Base-by-base conservation (phyloP, 1,139 yeast genomes). In the Yamadazyma siamensis region DNA sequence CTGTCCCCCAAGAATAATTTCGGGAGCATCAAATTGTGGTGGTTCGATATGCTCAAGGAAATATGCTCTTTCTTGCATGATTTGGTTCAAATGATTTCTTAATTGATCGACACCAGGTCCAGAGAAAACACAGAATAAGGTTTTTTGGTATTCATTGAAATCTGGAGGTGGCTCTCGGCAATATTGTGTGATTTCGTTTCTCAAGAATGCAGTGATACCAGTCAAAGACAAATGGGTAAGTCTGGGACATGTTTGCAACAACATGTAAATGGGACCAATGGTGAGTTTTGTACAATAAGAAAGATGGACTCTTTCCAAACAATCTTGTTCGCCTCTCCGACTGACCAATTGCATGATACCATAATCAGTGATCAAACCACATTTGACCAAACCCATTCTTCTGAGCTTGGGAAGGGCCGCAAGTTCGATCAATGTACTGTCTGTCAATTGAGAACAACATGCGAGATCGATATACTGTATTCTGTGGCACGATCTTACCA, bases 91-190 rank as follows among this genome's bases (percentile, higher is more conserved):
- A 47, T 80, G 80, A 28, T 74, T 75, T 39, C 95, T 73, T 40
- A 87, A 66, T 38, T 74, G 75, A 32, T 65, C 74, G 12, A 91
- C 96, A 4, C 97, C 97, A 41, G 75, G 78, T 1, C 97, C 97
- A 22, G 94, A 82, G 50, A 88, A 91, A 7, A 91, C 98, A 59
- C 98, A 91, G 49, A 91, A 91, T 31, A 86, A 74, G 13, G 82
- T 75, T 44, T 81, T 81, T 56, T 91, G 98, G 47, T 82, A 84
- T 36, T 81, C 88, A 36, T 84, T 88, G 52, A 91, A 89, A 49
- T 89, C 97, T 10, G 86, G 77, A 3, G 98, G 98, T 2, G 97
- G 94, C n/a, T 82, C 85, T 21, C 98, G 80, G 53, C 97, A 89
- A 56, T 78, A 89, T 44, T 77, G 80, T 1, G 94, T 83, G 31